Conservation (phyloP, 108 stramenopile species). For the Cylindrotheca fusiformis region DNA sequence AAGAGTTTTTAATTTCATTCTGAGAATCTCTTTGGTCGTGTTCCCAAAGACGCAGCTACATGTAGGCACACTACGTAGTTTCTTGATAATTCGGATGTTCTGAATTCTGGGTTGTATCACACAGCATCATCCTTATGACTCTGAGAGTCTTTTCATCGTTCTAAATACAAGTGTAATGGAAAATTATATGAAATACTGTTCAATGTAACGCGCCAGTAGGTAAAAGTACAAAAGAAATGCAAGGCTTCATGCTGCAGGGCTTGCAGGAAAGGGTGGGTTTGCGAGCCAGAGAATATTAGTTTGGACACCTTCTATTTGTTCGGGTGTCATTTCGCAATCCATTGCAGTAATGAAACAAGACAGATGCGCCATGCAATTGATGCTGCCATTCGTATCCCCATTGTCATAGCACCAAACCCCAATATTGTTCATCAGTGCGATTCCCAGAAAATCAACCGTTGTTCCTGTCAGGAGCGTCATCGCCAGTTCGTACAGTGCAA, state of each 20-base stretch:
- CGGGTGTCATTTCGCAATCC: not conserved
- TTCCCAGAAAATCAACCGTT: slow-evolving; percentile 8
- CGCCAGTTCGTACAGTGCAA: slow-evolving; percentile 20
- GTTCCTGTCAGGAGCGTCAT: slow-evolving; percentile 21
- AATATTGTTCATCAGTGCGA: slow-evolving; percentile 26
- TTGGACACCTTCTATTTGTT: slow-evolving; percentile 10
- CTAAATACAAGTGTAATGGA: too few relatives aligned
- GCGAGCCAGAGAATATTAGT: slow-evolving; percentile 21
- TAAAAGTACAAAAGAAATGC: too few relatives aligned
- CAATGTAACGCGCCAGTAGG: too few relatives aligned
- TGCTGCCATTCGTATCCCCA: slow-evolving; percentile 11
- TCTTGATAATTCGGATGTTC: too few relatives aligned
- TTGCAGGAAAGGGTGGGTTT: slow-evolving; percentile 14
- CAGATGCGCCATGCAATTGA: slow-evolving; percentile 13
- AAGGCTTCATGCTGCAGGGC: slow-evolving; percentile 23
- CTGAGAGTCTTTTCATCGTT: too few relatives aligned
- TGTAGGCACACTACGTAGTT: too few relatives aligned
- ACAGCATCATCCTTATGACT: too few relatives aligned
- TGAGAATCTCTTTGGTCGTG: too few relatives aligned
- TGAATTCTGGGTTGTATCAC: too few relatives aligned
- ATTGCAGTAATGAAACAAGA: not conserved
- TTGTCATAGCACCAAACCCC: slow-evolving; percentile 26
- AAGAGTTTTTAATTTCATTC: too few relatives aligned
- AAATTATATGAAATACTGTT: too few relatives aligned
- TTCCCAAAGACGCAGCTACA: too few relatives aligned